phyloP scores from a whole-genome alignment of 2,329 filamentous ascomycete species.

The Aulographum hederae region DNA sequence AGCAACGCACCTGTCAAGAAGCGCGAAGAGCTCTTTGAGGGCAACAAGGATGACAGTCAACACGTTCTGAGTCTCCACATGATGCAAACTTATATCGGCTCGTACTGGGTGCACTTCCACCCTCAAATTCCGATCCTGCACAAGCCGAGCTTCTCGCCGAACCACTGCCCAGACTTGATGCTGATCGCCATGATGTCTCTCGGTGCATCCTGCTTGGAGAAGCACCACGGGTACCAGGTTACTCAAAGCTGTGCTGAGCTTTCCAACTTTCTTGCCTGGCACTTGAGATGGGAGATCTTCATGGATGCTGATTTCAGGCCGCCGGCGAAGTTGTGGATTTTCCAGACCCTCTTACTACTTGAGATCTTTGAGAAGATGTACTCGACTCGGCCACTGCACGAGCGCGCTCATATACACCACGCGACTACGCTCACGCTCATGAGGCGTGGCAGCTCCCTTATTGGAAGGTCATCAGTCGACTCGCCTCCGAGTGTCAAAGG shows the following conservation, averaged over 20 bases:
- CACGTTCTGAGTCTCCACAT: constrained; percentile 67
- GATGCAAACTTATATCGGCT: constrained; percentile 89
- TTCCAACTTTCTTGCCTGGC: constrained; percentile 80
- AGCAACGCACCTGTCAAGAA: constrained; percentile 56
- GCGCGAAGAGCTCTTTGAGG: constrained; percentile 58
- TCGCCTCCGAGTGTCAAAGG: constrained; percentile 62
- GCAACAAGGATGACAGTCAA: constrained; percentile 45
- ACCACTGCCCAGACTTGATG: constrained; percentile 68
- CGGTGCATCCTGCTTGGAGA: constrained; percentile 76
- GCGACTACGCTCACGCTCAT: constrained; percentile 90
- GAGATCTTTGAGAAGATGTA: constrained; percentile 98
- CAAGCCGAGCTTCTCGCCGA: constrained; percentile 79
- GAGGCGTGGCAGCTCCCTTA: constrained; percentile 79
- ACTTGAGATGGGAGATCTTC: constrained; percentile 91
- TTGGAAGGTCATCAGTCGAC: constrained; percentile 69
- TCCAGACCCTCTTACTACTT: constrained; percentile 73
- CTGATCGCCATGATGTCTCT: constrained; percentile 83
- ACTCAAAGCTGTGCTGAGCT: constrained; percentile 65
- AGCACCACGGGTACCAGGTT: constrained; percentile 54
- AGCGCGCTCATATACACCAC: constrained; percentile 90
- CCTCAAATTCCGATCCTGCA: constrained; percentile 89
- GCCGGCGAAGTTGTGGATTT: constrained; percentile 88
- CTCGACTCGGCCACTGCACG: constrained; percentile 76
- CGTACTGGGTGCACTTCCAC: constrained; percentile 91
- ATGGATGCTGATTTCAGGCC: constrained; percentile 79